Percentiles rank a stretch among this genome's conserved stretches.
phyloP scores from a whole-genome alignment of 768 basidiomycete species.

The Auricularia cornea region DNA sequence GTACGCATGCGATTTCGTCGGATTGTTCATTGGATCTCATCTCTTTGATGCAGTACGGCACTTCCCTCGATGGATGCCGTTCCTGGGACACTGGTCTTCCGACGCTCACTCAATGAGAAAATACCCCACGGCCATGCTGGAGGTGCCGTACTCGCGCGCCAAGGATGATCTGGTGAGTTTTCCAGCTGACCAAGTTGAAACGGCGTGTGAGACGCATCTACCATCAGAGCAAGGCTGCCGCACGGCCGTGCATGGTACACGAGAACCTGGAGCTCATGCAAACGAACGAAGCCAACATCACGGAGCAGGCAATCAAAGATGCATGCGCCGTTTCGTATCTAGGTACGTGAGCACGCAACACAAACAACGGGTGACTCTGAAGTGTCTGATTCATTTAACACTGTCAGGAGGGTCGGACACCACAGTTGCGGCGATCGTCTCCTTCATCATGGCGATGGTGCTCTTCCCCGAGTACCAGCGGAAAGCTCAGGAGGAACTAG shows the following conservation, averaged over 20 bases:
- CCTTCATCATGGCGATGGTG: constrained; percentile 34
- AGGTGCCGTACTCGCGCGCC: no score
- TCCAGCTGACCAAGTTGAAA: no score
- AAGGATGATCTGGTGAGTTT: no score
- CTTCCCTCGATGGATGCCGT: no score
- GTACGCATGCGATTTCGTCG: constrained; percentile 61
- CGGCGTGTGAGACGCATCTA: no score
- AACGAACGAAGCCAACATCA: neutral
- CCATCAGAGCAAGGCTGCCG: neutral
- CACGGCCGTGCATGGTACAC: neutral
- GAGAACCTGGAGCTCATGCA: neutral
- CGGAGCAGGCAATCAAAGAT: constrained; percentile 10
- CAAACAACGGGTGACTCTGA: constrained; percentile 26
- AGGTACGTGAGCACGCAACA: constrained; percentile 53
- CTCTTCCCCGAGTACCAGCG: constrained; percentile 27
- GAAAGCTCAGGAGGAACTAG: constrained; percentile 35
- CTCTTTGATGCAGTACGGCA: no score
- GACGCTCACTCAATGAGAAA: no score
- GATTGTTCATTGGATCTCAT: no score
- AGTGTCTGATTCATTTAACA: no score
- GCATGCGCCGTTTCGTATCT: constrained; percentile 12
- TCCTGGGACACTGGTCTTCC: no score
- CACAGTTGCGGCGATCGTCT: constrained; percentile 20
- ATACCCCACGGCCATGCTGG: no score
- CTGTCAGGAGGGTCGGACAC: no score